These are phyloP conservation scores for Willaertia magna DNA, from an alignment of 208 protist genomes.

Conservation along the genomic window DNA sequence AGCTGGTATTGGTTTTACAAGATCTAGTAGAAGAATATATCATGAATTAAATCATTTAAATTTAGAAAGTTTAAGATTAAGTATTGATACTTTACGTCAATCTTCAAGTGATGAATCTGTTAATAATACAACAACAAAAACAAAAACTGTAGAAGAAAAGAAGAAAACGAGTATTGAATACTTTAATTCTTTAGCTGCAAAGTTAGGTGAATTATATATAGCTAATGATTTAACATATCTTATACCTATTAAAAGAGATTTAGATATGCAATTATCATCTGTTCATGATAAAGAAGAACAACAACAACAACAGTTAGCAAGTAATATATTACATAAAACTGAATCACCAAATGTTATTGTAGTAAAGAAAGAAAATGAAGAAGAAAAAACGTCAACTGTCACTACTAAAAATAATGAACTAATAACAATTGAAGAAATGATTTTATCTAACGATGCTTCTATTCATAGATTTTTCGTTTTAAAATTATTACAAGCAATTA, in stretches of 20 bases:
- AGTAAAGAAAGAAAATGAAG: neutral
- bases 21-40: neutral
- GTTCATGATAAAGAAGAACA: neutral
- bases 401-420: neutral
- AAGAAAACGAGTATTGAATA: neutral
- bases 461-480: neutral
- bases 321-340: too few species aligned
- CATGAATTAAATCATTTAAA: neutral
- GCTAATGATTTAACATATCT: neutral
- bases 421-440: neutral
- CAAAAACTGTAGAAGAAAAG: neutral
- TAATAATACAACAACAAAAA: neutral
- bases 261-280: neutral
- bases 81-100: neutral
- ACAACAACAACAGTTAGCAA: too few species aligned
- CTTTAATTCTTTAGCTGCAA: neutral
- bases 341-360: neutral
- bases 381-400: neutral
- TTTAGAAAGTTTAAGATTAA: neutral
- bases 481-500: neutral
- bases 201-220: slow-evolving; percentile 1
- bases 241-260: neutral
- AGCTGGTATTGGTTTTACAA: neutral
- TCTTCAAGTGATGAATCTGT: neutral
- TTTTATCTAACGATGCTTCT: neutral